A percentile compares a stretch with the other conserved stretches of the same genome.
These are phyloP conservation scores for Achlya hypogyna DNA, from an alignment of 352 stramenopile genomes.

Conservation along the genomic window DNA sequence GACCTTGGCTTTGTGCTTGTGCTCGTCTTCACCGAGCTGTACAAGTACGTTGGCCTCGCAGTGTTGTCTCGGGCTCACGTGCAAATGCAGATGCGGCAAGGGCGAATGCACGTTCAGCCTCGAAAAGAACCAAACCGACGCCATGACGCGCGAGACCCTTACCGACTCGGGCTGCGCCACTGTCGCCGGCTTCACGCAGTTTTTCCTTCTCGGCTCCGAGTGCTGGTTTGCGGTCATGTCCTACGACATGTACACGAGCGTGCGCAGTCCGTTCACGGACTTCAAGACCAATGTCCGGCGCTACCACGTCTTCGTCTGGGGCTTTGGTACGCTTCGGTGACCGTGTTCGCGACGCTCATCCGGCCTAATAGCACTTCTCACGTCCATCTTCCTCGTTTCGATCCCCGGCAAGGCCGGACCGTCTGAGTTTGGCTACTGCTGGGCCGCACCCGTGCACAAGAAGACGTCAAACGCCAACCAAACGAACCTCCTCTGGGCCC, in stretches of 20 bases:
- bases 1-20: constrained; percentile 74
- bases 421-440: constrained; percentile 82
- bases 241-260: constrained; percentile 76
- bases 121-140: neutral
- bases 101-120: neutral
- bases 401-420: constrained; percentile 60
- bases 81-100: constrained; percentile 3
- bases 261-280: constrained; percentile 83
- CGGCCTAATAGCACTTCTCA: constrained; percentile 37
- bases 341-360: neutral
- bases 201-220: constrained; percentile 81
- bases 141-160: constrained; percentile 5
- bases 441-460: constrained; percentile 64
- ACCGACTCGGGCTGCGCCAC: constrained; percentile 31
- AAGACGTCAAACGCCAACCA: constrained; percentile 18
- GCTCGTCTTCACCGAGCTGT: constrained; percentile 66
- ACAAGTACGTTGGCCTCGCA: constrained; percentile 57
- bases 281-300: constrained; percentile 78
- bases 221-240: constrained; percentile 87
- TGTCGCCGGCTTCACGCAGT: constrained; percentile 70
- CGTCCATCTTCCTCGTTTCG: constrained; percentile 56
- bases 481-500: constrained; percentile 64
- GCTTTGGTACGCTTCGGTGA: constrained; percentile 33
- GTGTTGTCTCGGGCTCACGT: neutral
- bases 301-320: constrained; percentile 79